Base-by-base conservation (phyloP, 1,284 basidiomycete species). In the Rhodofomes roseus region DNA sequence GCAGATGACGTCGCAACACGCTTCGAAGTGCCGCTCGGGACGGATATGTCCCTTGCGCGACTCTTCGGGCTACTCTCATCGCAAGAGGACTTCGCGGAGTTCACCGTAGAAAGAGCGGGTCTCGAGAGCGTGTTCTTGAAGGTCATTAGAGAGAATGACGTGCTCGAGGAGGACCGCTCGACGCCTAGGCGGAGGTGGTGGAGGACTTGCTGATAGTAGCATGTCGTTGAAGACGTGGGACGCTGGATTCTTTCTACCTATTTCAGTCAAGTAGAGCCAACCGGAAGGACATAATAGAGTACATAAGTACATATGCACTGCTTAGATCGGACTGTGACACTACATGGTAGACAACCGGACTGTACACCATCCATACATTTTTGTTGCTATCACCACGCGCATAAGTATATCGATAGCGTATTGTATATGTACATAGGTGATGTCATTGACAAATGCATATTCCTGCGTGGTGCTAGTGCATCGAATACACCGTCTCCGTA, bases 1-100 rank as follows among this genome's bases (percentile, higher is more conserved):
- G 84, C 82, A 6, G 87, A 91, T 65, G 90, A 92, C 66, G 87
- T 92, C 12, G 88, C 87, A 1, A 90, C 88, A 1, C 83, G 89
- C 6, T 92, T 90, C 67, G 88, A 92, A 67, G 87, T 92, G 14
- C 89, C 89, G 1, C 78, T 90, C 20, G 68, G 70, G 16, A 62
- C 60, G 6, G 63, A 64, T 14, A 43, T 82, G 66, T 76, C 84
- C 1, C 76, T 90, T n/a, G 79, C 85, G 0, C 73, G 78, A 37
- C 77, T 87, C 11, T 89, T 89, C 73, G 78, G 77, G 51, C 70
- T 79, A 20, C 74, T 89, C 1, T 77, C 84, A 0, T 73, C 71
- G 16, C 74, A 81, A 25, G 80, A 78, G 1, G 79, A 81, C 62
- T 84, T 86, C 64, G 71, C 80, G 1, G 86, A 89, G 63, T 87